Percentiles rank a stretch among this genome's conserved stretches.
Conservation (phyloP, 1,284 basidiomycete genomes). For the Takashimella koratensis region DNA sequence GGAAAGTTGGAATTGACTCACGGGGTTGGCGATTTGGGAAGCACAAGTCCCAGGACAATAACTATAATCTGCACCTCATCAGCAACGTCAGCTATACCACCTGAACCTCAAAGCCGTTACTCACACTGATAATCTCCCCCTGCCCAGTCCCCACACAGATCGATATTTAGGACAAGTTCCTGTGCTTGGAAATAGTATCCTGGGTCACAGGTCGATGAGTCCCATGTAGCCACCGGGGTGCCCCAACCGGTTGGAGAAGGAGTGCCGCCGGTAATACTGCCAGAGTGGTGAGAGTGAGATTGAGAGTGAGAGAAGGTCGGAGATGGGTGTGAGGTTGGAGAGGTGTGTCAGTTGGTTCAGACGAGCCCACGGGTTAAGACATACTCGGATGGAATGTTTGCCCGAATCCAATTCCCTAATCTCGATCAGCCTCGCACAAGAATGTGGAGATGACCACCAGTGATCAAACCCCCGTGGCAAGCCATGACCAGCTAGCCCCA, state of each 20-base stretch:
- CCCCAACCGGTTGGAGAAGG: constrained; percentile 68
- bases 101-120: constrained; percentile 2
- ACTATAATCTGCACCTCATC: constrained; percentile 32
- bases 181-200: constrained; percentile 66
- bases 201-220: constrained; percentile 61
- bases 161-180: constrained; percentile 64
- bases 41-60: constrained; percentile 69
- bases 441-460: too few species aligned
- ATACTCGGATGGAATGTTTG: constrained; percentile 64
- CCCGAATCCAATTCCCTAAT: constrained; percentile 62
- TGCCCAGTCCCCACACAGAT: constrained; percentile 53
- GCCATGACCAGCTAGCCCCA: too few species aligned
- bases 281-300: too few species aligned
- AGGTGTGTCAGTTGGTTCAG: too few species aligned
- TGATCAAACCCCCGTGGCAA: too few species aligned
- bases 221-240: constrained; percentile 63
- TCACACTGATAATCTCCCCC: constrained; percentile 54
- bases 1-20: constrained; percentile 13
- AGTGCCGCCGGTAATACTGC: constrained; percentile 53
- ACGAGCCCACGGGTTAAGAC: too few species aligned
- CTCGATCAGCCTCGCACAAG: neutral
- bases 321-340: too few species aligned
- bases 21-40: constrained; percentile 60
- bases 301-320: too few species aligned
- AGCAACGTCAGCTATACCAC: neutral